Conservation (phyloP, 192 early-diverging fungal genomes). For the Fimicolochytrium jonesii region DNA sequence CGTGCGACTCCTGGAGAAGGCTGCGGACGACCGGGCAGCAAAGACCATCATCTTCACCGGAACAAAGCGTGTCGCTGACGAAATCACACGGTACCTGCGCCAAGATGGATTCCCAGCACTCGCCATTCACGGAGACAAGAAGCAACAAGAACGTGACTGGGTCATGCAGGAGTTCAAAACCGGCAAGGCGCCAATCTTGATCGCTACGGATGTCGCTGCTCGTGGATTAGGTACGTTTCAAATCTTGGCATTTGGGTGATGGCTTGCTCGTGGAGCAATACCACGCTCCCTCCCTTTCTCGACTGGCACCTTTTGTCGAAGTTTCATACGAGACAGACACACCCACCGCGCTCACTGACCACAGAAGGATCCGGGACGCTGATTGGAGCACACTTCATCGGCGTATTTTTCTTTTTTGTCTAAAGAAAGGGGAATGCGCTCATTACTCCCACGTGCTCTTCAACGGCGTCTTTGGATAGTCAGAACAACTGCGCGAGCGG, state of each 20-base stretch:
- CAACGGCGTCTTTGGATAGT: no score
- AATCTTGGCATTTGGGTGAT: background rate
- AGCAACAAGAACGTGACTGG: conserved; percentile 93
- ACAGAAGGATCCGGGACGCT: no score
- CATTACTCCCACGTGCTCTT: no score
- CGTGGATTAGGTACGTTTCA: conserved; percentile 86
- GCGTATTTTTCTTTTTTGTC: background rate
- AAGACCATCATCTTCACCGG: conserved; percentile 48
- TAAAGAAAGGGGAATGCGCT: no score
- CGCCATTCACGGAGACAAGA: conserved; percentile 96
- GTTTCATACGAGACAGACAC: background rate
- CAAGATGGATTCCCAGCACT: conserved; percentile 88
- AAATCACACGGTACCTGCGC: conserved; percentile 81
- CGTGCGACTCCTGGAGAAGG: conserved; percentile 41
- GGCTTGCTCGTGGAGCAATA: background rate
- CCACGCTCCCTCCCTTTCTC: no score
- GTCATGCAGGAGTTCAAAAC: conserved; percentile 85
- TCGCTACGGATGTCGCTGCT: conserved; percentile 95
- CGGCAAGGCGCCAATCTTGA: conserved; percentile 83
- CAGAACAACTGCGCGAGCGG: no score
- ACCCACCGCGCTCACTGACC: no score
- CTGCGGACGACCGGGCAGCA: conserved; percentile 22
- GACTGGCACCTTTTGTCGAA: background rate
- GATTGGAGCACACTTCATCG: background rate
- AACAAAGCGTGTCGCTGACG: conserved; percentile 57